Conservation (phyloP, 2,329 filamentous ascomycete genomes). For the Monosporascus sp. region DNA sequence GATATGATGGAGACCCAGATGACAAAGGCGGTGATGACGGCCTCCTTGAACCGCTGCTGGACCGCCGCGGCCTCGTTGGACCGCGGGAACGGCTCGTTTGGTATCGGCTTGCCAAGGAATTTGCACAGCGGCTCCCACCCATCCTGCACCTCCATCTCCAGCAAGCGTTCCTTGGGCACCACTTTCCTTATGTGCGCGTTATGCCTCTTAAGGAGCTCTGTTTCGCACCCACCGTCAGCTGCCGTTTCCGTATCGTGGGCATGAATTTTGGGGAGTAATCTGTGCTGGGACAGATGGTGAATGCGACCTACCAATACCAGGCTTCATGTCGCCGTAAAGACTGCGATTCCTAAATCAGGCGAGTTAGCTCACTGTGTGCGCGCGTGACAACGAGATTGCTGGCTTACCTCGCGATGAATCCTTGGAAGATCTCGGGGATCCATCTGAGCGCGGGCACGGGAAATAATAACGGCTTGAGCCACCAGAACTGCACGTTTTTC, state of each 20-base stretch:
- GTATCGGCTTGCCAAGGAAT: conserved; percentile 20
- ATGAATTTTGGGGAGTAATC: not conserved
- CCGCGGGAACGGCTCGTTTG: conserved; percentile 20
- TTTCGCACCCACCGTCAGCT: not conserved
- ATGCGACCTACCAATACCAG: conserved; percentile 2
- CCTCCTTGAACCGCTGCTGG: conserved; percentile 4
- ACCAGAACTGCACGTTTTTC: conserved; percentile 6
- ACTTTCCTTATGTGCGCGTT: conserved; percentile 8
- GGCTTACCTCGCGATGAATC: conserved; percentile 4
- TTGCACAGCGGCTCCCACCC: conserved; percentile 25
- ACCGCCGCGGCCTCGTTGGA: conserved; percentile 19
- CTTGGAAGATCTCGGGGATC: conserved; percentile 2
- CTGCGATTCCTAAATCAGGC: not conserved
- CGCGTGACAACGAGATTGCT: not conserved
- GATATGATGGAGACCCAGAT: conserved; percentile 4
- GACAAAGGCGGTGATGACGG: conserved; percentile 1
- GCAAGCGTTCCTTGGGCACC: conserved; percentile 12
- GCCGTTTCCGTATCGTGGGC: not conserved
- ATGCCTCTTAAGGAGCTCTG: conserved; percentile 11
- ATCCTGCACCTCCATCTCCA: conserved; percentile 14
- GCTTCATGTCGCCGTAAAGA: conserved; percentile 3
- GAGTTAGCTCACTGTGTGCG: not conserved
- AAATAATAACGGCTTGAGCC: conserved; percentile 6
- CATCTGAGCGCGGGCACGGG: conserved; percentile 3
- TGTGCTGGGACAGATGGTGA: not conserved